Evolutionary conservation across 768 basidiomycete species (phyloP).

Genomic region (Harrya chromipes): DNA sequence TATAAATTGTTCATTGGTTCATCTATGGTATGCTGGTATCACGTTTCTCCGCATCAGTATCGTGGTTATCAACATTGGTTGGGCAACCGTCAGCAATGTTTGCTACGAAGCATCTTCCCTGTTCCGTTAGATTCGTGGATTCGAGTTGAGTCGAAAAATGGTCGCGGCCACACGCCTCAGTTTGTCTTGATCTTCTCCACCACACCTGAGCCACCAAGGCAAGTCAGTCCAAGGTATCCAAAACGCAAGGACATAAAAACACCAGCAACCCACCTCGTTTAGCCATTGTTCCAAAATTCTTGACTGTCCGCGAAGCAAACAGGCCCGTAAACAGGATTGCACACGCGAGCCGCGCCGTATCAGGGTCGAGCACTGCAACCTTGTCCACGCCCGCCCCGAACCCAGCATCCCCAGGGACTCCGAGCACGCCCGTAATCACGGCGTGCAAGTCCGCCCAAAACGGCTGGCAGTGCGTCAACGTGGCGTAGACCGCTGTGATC

Average conservation of each 20-base stretch:
- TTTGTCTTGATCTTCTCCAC: constrained; percentile 31
- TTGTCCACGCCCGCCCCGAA: constrained; percentile 13
- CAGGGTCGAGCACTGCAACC: constrained; percentile 52
- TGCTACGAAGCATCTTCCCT: no score
- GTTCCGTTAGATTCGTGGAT: no score
- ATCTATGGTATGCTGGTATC: no score
- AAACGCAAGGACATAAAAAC: neutral
- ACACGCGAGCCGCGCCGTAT: constrained; percentile 70
- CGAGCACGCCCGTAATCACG: constrained; percentile 46
- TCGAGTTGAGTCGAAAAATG: no score
- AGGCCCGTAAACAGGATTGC: constrained; percentile 58
- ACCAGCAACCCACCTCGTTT: constrained; percentile 17
- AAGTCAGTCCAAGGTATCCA: no score
- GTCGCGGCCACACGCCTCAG: neutral
- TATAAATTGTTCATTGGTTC: no score
- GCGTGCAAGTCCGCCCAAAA: constrained; percentile 67
- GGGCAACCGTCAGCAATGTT: no score
- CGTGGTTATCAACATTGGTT: no score
- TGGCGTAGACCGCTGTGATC: constrained; percentile 73
- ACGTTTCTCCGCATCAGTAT: no score
- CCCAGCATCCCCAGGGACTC: constrained; percentile 12
- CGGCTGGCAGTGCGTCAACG: constrained; percentile 83
- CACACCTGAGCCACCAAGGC: constrained; percentile 4
- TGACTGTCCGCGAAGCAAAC: constrained; percentile 62
- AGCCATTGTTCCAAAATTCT: constrained; percentile 48